Percentiles rank a stretch among this genome's conserved stretches.
phyloP scores from a whole-genome alignment of 495 filamentous ascomycete genomes.

The Aspergillus ostianus region DNA sequence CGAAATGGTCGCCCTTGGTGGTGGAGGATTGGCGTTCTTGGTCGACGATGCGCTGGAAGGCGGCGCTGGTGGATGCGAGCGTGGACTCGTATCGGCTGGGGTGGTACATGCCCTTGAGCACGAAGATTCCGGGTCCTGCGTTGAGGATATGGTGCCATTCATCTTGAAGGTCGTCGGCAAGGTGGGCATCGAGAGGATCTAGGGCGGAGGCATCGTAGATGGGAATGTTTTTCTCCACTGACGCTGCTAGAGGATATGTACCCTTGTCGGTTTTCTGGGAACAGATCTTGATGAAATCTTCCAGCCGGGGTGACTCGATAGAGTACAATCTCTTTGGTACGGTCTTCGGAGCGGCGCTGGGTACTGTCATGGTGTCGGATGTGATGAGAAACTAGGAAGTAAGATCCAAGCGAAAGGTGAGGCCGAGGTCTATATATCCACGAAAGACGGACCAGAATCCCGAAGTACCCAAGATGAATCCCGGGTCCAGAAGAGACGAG shows the following conservation, averaged over 20 bases:
- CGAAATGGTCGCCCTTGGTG: slow-evolving; percentile 55
- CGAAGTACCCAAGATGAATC: neutral
- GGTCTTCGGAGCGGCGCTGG: slow-evolving; percentile 15
- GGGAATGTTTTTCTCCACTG: slow-evolving; percentile 47
- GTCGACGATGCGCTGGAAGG: slow-evolving; percentile 46
- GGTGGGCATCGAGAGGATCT: slow-evolving; percentile 17
- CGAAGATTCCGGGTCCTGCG: slow-evolving; percentile 51
- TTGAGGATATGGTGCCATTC: slow-evolving; percentile 56
- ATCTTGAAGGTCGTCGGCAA: slow-evolving; percentile 41
- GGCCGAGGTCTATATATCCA: neutral
- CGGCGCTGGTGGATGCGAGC: slow-evolving; percentile 39
- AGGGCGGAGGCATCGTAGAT: slow-evolving; percentile 46
- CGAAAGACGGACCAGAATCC: slow-evolving; percentile 2
- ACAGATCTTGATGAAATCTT: slow-evolving; percentile 45
- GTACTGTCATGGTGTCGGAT: slow-evolving; percentile 3
- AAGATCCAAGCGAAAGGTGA: neutral
- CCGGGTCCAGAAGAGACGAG: neutral
- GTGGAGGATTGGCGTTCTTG: slow-evolving; percentile 25
- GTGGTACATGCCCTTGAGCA: slow-evolving; percentile 47
- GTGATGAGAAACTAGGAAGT: neutral
- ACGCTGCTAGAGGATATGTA: slow-evolving; percentile 43
- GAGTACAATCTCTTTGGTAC: slow-evolving; percentile 28
- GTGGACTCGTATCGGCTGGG: slow-evolving; percentile 23
- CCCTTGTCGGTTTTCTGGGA: slow-evolving; percentile 30
- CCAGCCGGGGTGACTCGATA: slow-evolving; percentile 20